Conservation (phyloP, 345 rosid species). For the Triadica sebifera region DNA sequence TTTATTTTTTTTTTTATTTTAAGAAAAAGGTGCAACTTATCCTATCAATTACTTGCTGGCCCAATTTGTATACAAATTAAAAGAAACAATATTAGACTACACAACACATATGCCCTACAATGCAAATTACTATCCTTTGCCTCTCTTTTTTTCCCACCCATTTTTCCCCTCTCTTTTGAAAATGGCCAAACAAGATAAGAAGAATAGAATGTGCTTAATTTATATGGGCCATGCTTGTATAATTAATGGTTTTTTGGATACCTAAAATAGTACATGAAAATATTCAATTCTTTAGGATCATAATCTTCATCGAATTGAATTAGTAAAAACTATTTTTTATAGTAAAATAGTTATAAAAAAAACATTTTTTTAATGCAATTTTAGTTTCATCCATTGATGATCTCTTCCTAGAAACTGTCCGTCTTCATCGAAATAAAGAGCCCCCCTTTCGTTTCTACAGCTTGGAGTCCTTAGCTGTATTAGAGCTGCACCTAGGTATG, state of each 20-base stretch:
- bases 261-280: not conserved
- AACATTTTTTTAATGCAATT: no score
- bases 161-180: not conserved
- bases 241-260: not conserved
- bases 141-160: not conserved
- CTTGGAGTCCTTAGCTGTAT: slow-evolving; percentile 33
- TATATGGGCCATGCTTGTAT: not conserved
- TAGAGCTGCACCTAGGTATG: slow-evolving; percentile 21
- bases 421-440: slow-evolving; percentile 12
- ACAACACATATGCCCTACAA: slow-evolving; percentile 11
- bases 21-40: slow-evolving; percentile 14
- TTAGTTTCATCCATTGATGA: slow-evolving; percentile 20
- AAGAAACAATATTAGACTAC: slow-evolving; percentile 11
- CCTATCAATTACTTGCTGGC: slow-evolving; percentile 16
- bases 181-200: not conserved
- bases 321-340: no score
- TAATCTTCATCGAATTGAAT: no score
- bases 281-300: no score
- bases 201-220: not conserved
- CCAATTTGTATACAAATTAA: slow-evolving; percentile 9
- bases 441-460: slow-evolving; percentile 12
- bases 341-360: no score
- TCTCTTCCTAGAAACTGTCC: slow-evolving; percentile 14
- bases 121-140: not conserved
- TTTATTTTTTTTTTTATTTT: no score